Evolutionary conservation across 495 filamentous ascomycete genomes (phyloP).

Genomic region (Tetracladium setigerum): DNA sequence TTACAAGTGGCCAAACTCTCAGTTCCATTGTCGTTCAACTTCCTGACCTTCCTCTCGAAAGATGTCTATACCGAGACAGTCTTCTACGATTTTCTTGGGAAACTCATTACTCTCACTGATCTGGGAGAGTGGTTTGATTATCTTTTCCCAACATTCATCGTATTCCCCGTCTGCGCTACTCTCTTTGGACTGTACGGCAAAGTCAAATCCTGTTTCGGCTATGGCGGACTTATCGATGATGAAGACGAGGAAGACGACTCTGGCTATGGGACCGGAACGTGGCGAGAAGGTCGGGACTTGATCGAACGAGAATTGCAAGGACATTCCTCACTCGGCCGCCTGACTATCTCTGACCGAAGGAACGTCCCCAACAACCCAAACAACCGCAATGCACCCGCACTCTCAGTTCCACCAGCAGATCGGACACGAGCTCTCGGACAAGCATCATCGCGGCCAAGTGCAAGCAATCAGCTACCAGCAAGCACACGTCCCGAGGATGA

Average conservation of each 20-base stretch:
- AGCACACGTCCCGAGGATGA: conserved; percentile 55
- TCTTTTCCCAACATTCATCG: conserved; percentile 79
- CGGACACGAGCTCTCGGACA: conserved; percentile 10
- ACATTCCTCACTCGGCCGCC: conserved; percentile 39
- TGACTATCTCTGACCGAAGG: conserved; percentile 15
- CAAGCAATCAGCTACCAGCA: conserved; percentile 5
- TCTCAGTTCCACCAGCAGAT: conserved; percentile 15
- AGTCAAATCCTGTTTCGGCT: conserved; percentile 69
- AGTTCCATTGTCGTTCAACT: conserved; percentile 91
- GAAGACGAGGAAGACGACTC: conserved; percentile 55
- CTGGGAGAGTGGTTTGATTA: conserved; percentile 79
- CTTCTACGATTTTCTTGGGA: conserved; percentile 82
- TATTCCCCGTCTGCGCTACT: conserved; percentile 75
- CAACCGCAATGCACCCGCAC: conserved; percentile 15
- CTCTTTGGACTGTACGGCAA: conserved; percentile 81
- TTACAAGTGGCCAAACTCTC: conserved; percentile 83
- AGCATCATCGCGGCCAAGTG: conserved; percentile 4
- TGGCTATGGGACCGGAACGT: conserved; percentile 70
- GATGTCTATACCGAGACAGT: conserved; percentile 60
- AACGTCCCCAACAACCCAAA: conserved; percentile 18
- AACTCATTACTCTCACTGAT: conserved; percentile 75
- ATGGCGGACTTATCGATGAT: conserved; percentile 71
- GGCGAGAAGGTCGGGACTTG: conserved; percentile 89
- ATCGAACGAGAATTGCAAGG: conserved; percentile 84
- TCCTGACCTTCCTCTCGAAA: conserved; percentile 75